These are phyloP conservation scores for Maudiozyma bulderi DNA, from an alignment of 805 yeast species.

Conservation along the genomic window DNA sequence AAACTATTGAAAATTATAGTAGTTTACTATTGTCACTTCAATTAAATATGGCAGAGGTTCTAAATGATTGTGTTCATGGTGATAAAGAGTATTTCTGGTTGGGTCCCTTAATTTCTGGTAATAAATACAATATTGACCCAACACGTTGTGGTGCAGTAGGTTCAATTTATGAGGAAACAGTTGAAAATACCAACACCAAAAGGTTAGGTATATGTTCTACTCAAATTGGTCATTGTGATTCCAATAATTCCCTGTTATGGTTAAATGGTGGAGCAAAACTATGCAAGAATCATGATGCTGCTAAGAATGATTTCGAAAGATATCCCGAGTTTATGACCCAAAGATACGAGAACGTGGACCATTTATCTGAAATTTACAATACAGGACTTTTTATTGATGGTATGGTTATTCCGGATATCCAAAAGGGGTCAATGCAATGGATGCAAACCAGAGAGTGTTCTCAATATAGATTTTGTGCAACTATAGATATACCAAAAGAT, in stretches of 20 bases:
- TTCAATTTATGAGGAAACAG: constrained; percentile 20
- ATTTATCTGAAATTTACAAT: constrained; percentile 8
- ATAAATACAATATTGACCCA: constrained; percentile 29
- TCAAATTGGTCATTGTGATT: constrained; percentile 19
- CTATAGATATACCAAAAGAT: not conserved
- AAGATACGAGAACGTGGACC: constrained; percentile 8
- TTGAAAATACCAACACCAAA: constrained; percentile 13
- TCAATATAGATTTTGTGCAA: constrained; percentile 14
- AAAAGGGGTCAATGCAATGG: constrained; percentile 9
- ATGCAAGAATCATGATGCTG: constrained; percentile 36
- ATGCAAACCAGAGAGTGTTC: constrained; percentile 15
- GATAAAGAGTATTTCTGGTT: constrained; percentile 73
- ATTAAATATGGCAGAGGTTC: constrained; percentile 26
- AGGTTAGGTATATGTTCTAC: constrained; percentile 15
- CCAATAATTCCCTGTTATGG: constrained; percentile 7
- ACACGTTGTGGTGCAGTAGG: constrained; percentile 30
- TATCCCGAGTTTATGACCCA: constrained; percentile 11
- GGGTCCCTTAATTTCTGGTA: constrained; percentile 37
- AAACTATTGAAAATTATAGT: constrained; percentile 8
- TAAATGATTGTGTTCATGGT: constrained; percentile 45
- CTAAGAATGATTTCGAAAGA: constrained; percentile 23
- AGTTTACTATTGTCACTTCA: constrained; percentile 15
- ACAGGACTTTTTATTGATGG: constrained; percentile 12
- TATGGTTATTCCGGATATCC: constrained; percentile 8
- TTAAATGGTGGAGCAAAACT: constrained; percentile 30